Evolutionary conservation across 2,329 filamentous ascomycete genomes (phyloP), one percentile per base, ranked within the genome.

Genomic region (Botrytis byssoidea): DNA sequence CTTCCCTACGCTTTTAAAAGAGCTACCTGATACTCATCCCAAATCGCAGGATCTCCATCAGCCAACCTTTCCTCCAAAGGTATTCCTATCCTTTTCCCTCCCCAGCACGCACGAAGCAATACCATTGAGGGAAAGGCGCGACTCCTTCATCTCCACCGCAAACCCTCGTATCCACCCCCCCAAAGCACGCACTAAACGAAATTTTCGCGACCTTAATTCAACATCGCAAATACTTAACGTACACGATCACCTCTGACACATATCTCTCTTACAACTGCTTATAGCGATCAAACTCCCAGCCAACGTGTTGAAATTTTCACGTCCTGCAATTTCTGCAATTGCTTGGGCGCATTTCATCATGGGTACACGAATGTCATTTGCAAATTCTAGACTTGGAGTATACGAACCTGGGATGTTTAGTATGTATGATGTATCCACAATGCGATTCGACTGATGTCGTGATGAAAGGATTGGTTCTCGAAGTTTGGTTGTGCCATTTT

Each of bases 181-280:
- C 48, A 14, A 29, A 60, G 9, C 70, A 42, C 12, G 44, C 40
- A 44, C n/a, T 61, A 75, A 70, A 44, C 57, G 25, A 60, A 75
- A 75, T 75, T 57, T 57, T 48, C 42, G 6, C 44, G 46, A 68
- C 73, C 76, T 75, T 78, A 75, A 74, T 74, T 75, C 75, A 77
- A 76, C 76, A 76, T 76, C 78, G 77, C 75, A 71, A 78, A 75
- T 73, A 74, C 76, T 78, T 76, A 77, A 77, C 77, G 70, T 78
- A 77, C 73, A 75, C 74, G 75, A 74, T 73, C 74, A 74, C 67
- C 67, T 64, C 74, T 74, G 63, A 71, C 70, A 71, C 70, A 67
- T 72, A 68, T 37, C 75, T 77, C 77, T 67, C 63, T 73, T 77
- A 64, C 40, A 48, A 72, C 70, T 72, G 46, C 76, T 77, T 20